A percentile compares a stretch with the other conserved stretches of the same genome.
These are phyloP conservation scores for Salix viminalis DNA, from an alignment of 345 rosid genomes.

Conservation along the genomic window DNA sequence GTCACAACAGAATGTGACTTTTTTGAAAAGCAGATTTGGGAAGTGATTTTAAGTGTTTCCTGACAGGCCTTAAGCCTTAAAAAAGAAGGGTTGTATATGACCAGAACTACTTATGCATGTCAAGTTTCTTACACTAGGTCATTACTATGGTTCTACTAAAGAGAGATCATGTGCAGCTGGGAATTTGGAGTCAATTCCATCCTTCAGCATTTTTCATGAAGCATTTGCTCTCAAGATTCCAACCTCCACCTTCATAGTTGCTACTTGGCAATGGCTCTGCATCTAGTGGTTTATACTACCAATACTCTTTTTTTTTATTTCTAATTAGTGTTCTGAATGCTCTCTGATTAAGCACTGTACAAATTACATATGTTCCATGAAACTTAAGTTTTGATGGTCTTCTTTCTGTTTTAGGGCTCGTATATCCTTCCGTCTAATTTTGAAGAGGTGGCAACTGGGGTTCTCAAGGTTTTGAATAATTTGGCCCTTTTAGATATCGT, in stretches of 20 bases:
- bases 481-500: constrained; percentile 59
- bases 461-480: constrained; percentile 65
- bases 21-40: too few species aligned
- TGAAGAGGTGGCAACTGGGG: constrained; percentile 75
- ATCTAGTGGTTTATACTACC: too few species aligned
- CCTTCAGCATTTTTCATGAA: too few species aligned
- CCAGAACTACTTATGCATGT: not conserved
- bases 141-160: too few species aligned
- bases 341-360: not conserved
- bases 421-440: constrained; percentile 65
- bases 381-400: not conserved
- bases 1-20: too few species aligned
- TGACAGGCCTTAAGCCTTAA: not conserved
- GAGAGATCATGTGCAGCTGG: too few species aligned
- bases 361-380: not conserved
- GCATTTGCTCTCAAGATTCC: too few species aligned
- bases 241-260: too few species aligned
- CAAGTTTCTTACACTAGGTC: not conserved
- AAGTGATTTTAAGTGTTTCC: too few species aligned
- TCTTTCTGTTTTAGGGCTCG: constrained; percentile 42
- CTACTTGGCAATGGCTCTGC: too few species aligned
- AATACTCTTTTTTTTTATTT: too few species aligned
- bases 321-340: not conserved
- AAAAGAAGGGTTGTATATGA: not conserved
- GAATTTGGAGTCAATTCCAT: too few species aligned